Conservation (phyloP, 306 rosid genomes). For the Begonia masoniana region DNA sequence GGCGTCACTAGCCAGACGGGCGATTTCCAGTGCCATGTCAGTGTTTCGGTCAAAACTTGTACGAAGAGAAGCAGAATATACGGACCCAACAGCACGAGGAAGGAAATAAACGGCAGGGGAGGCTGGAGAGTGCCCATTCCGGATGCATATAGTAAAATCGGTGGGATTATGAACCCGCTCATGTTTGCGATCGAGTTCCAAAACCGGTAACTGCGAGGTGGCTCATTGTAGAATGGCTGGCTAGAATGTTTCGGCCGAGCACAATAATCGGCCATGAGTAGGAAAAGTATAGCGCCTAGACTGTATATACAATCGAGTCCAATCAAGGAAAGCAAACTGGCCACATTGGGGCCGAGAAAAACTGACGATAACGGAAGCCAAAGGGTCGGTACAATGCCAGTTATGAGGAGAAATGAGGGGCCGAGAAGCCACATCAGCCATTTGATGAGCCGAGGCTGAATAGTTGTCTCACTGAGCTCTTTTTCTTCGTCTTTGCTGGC, state of each 20-base stretch:
- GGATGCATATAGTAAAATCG: conserved; percentile 46
- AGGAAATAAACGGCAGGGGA: conserved; percentile 48
- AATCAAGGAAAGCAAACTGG: conserved; percentile 72
- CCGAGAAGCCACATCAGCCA: conserved; percentile 95
- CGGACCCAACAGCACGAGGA: conserved; percentile 62
- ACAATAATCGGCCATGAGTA: conserved; percentile 88
- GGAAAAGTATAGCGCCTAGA: conserved; percentile 83
- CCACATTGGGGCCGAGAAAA: conserved; percentile 70
- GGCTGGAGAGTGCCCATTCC: conserved; percentile 57
- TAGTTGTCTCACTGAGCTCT: conserved; percentile 17
- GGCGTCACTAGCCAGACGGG: conserved; percentile 97
- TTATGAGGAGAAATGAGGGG: conserved; percentile 62
- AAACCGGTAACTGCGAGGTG: conserved; percentile 81
- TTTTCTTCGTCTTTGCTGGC: conserved; percentile 29
- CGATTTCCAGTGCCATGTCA: conserved; percentile 93
- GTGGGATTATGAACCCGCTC: conserved; percentile 54
- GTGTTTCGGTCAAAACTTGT: conserved; percentile 67
- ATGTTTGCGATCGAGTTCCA: conserved; percentile 70
- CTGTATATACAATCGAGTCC: conserved; percentile 88
- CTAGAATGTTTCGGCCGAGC: conserved; percentile 43
- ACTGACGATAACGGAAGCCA: conserved; percentile 81
- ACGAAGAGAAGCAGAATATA: conserved; percentile 65
- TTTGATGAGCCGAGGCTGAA: conserved; percentile 51
- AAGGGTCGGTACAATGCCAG: conserved; percentile 82
- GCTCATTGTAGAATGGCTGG: conserved; percentile 44